Base-by-base conservation (phyloP, 352 stramenopile species). In the Globisporangium nagaii region DNA sequence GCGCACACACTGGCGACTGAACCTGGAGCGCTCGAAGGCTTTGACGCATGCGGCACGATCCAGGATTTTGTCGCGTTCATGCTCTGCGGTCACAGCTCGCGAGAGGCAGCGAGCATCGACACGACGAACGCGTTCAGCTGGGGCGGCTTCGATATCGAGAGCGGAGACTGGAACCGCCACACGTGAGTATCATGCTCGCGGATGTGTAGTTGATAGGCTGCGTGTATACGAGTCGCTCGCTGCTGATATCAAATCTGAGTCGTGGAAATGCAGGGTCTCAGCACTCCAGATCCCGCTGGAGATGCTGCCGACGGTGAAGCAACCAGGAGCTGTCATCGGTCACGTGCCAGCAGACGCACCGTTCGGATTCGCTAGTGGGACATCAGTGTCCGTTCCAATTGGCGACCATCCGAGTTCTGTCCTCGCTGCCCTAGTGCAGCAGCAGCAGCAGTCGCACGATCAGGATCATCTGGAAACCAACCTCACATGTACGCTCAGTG, bases 331-430 rank as follows among this genome's bases (percentile, higher is more conserved):
- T 5, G 58, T 83, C 27, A 56, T 90, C 20, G 80, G 84, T 9
- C 53, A 68, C 4, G 71, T 50, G 34, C 13, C 5, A 3, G 6
- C 43, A 27, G 27, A 22, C 1, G 6, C 31, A 9, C 9, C 36
- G 10, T 62, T 82, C 13, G 56, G 57, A 0, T 28, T 93, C 12
- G 75, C 79, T 1, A 13, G 40, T 1, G 58, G 58, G 0, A 63
- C 62, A 6, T 55, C 52, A 3, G 78, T 93, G 49, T 76, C 61
- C 48, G 69, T 90, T 0, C 77, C 80, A 4, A 91, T 90, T 65
- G 84, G 84, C 9, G 84, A 93, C 53, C 84, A 93, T 25, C 84
- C 80, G 1, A 90, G 79, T 34, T 89, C 84, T 3, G 77, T 93
- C 4, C 27, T 85, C 32, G 76, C 79, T 0, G 70, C 77, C 40